A percentile compares a stretch with the other conserved stretches of the same genome.
These are phyloP conservation scores for Buddleja alternifolia DNA, from an alignment of 257 asterid genomes.

Conservation along the genomic window DNA sequence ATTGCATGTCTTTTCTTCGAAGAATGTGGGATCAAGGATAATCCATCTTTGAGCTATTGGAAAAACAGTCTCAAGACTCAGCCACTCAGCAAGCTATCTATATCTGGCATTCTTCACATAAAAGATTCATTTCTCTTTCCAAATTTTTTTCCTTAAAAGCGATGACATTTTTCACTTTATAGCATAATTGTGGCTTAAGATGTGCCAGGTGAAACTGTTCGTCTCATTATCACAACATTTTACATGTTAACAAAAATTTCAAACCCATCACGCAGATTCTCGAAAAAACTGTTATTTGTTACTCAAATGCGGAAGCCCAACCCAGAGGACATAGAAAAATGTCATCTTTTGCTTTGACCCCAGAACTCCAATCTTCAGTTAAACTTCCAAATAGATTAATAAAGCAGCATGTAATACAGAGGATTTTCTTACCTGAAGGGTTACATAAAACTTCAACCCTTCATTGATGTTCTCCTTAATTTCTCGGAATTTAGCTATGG, in stretches of 20 bases:
- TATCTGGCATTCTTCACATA: conserved; percentile 2
- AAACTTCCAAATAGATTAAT: conserved; percentile 7
- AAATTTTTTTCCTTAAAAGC: neutral
- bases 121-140: neutral
- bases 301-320: neutral
- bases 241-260: neutral
- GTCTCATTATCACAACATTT: neutral
- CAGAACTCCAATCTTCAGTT: conserved; percentile 15
- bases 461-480: conserved; percentile 92
- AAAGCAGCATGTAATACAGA: conserved; percentile 20
- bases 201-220: neutral
- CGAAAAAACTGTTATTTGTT: neutral
- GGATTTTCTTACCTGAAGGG: conserved; percentile 75
- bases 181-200: neutral
- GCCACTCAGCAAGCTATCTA: neutral
- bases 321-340: neutral
- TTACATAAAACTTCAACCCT: conserved; percentile 92
- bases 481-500: conserved; percentile 80
- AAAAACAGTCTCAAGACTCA: neutral
- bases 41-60: neutral
- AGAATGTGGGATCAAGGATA: neutral
- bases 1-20: neutral
- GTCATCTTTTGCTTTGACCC: conserved; percentile 1
- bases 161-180: conserved; percentile 5
- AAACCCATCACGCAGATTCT: neutral